A percentile compares a stretch with the other conserved stretches of the same genome.
phyloP scores from a whole-genome alignment of 352 stramenopile species.

The Halophytophthora batemanensis region DNA sequence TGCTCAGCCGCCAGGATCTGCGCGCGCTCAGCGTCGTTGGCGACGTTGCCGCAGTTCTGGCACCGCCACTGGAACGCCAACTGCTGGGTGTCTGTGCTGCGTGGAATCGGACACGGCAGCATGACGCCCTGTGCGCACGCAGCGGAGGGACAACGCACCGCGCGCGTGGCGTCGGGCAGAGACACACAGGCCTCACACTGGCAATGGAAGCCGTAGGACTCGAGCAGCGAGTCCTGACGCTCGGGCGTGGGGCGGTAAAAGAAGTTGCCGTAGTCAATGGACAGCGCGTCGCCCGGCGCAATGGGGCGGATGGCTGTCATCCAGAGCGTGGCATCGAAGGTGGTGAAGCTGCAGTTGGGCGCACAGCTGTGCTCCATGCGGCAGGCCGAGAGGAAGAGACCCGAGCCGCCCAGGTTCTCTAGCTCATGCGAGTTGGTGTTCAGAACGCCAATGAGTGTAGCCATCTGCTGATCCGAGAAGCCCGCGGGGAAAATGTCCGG shows the following conservation, averaged over 20 bases:
- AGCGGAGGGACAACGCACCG: constrained; percentile 44
- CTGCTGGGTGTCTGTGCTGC: constrained; percentile 24
- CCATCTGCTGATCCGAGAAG: constrained; percentile 58
- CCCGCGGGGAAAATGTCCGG: constrained; percentile 51
- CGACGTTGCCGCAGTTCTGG: constrained; percentile 34
- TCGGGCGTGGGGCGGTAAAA: constrained; percentile 70
- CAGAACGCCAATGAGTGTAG: constrained; percentile 62
- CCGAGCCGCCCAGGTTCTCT: constrained; percentile 67
- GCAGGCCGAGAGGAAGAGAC: constrained; percentile 67
- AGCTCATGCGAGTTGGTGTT: constrained; percentile 78
- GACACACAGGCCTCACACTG: constrained; percentile 53
- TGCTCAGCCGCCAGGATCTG: constrained; percentile 46
- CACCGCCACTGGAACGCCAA: constrained; percentile 62
- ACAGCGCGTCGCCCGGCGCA: constrained; percentile 52
- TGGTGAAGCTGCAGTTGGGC: constrained; percentile 78
- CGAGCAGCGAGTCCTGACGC: constrained; percentile 47
- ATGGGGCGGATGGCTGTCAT: constrained; percentile 76
- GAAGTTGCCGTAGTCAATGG: constrained; percentile 80
- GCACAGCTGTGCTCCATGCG: constrained; percentile 73
- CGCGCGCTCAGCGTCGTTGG: constrained; percentile 26
- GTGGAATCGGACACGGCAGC: constrained; percentile 35
- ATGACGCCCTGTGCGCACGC: constrained; percentile 40
- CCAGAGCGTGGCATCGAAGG: constrained; percentile 62
- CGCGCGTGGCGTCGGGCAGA: constrained; percentile 45
- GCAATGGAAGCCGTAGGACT: constrained; percentile 69